A percentile compares a stretch with the other conserved stretches of the same genome.
phyloP scores from a whole-genome alignment of 805 yeast genomes.

The Millerago galiae region DNA sequence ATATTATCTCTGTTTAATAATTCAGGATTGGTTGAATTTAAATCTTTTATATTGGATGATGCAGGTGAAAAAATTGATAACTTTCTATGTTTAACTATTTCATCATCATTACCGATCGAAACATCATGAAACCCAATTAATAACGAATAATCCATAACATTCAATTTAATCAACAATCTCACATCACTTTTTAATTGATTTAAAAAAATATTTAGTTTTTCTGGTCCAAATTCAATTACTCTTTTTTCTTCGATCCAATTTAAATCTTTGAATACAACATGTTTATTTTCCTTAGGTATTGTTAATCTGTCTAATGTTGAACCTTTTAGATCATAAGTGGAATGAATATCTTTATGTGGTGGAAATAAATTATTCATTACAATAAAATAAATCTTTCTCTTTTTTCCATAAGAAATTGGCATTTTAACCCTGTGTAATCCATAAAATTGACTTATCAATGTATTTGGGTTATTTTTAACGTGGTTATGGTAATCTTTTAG shows the following conservation, averaged over 20 bases:
- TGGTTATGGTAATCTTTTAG: slow-evolving; percentile 74
- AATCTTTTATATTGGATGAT: slow-evolving; percentile 21
- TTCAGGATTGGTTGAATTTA: slow-evolving; percentile 42
- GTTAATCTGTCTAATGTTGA: slow-evolving; percentile 79
- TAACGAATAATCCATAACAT: slow-evolving; percentile 94
- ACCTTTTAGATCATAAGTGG: slow-evolving; percentile 88
- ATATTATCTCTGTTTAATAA: slow-evolving; percentile 37
- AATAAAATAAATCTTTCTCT: slow-evolving; percentile 79
- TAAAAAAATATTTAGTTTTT: slow-evolving; percentile 51
- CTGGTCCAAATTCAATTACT: slow-evolving; percentile 69
- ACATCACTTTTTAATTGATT: slow-evolving; percentile 75
- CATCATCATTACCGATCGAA: slow-evolving; percentile 42
- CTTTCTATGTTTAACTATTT: slow-evolving; percentile 26
- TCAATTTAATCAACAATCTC: slow-evolving; percentile 57
- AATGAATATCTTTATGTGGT: slow-evolving; percentile 80
- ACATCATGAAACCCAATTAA: slow-evolving; percentile 83
- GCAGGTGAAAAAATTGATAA: slow-evolving; percentile 29
- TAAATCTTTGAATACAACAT: slow-evolving; percentile 69
- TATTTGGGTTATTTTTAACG: slow-evolving; percentile 77
- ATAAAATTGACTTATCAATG: slow-evolving; percentile 90
- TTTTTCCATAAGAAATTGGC: slow-evolving; percentile 46
- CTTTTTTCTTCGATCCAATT: slow-evolving; percentile 75
- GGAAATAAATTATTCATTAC: slow-evolving; percentile 98
- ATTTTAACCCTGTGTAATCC: slow-evolving; percentile 91
- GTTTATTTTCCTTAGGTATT: slow-evolving; percentile 25